Percentiles rank a stretch among this genome's conserved stretches.
Conservation (phyloP, 306 rosid genomes). For the Arachis stenosperma region DNA sequence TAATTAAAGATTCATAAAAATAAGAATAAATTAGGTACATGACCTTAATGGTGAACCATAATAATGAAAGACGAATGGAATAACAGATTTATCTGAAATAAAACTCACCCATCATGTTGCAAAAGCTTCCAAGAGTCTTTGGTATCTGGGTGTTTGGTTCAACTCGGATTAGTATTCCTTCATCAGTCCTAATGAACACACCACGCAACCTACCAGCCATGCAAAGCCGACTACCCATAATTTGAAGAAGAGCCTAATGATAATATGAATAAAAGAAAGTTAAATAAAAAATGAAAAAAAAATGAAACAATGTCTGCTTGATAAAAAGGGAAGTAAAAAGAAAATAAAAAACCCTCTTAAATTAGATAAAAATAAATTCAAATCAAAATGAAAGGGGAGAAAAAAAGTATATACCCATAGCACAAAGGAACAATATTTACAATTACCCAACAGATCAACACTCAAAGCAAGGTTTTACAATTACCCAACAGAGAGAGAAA, state of each 20-base stretch:
- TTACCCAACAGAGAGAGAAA: neutral
- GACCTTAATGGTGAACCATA: neutral
- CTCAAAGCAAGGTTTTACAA: neutral
- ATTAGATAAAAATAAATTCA: too few relatives aligned
- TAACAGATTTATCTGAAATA: neutral
- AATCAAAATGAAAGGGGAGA: neutral
- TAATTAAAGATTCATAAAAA: neutral
- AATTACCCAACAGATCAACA: neutral
- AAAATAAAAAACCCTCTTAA: neutral
- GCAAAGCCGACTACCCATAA: conserved; percentile 35
- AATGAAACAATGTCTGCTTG: neutral
- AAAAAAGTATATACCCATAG: too few relatives aligned
- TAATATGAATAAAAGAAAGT: neutral
- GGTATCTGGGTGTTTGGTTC: conserved; percentile 29
- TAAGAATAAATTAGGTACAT: neutral
- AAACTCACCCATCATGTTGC: conserved; percentile 35
- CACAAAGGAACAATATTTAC: neutral
- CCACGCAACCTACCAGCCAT: conserved; percentile 22
- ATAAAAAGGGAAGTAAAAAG: neutral
- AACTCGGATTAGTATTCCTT: conserved; percentile 41
- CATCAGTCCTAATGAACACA: conserved; percentile 32
- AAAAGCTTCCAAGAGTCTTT: conserved; percentile 21
- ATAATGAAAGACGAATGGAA: neutral
- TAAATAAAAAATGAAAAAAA: too few relatives aligned
- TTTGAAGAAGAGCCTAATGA: conserved; percentile 27